Percentiles rank a stretch among this genome's conserved stretches.
Conservation (phyloP, 495 filamentous ascomycete species). For the Hypomontagnella monticulosa region DNA sequence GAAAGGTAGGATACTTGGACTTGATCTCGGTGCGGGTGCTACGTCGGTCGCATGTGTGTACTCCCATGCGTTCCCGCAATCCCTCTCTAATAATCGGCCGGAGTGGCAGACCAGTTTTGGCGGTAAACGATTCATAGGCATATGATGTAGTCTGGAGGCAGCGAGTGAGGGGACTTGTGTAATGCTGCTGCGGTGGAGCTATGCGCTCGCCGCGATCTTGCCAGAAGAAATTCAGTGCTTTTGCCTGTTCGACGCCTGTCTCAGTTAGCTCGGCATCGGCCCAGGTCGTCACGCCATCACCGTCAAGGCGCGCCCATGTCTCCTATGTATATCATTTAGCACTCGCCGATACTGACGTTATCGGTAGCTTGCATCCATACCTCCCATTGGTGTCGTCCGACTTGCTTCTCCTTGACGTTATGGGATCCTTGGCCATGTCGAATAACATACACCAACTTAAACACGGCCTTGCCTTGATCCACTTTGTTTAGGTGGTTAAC, state of each 20-base stretch:
- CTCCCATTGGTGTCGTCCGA: slow-evolving; percentile 48
- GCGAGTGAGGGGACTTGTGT: slow-evolving; percentile 73
- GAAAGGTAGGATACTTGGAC: slow-evolving; percentile 64
- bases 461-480: slow-evolving; percentile 23
- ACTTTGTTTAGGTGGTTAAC: slow-evolving; percentile 41
- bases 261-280: slow-evolving; percentile 73
- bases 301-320: slow-evolving; percentile 76
- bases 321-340: slow-evolving; percentile 31
- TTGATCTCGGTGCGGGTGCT: slow-evolving; percentile 66
- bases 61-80: slow-evolving; percentile 74
- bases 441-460: slow-evolving; percentile 49
- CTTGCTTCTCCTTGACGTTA: slow-evolving; percentile 49
- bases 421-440: slow-evolving; percentile 53
- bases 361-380: slow-evolving; percentile 26
- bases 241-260: slow-evolving; percentile 69
- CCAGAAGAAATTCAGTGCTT: slow-evolving; percentile 72
- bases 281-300: slow-evolving; percentile 74
- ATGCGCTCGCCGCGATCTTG: slow-evolving; percentile 62
- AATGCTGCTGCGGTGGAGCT: slow-evolving; percentile 72
- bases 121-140: slow-evolving; percentile 58
- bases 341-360: background rate
- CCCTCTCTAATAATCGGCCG: slow-evolving; percentile 73
- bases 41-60: slow-evolving; percentile 84
- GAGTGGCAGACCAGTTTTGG: slow-evolving; percentile 54
- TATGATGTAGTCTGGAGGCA: slow-evolving; percentile 71